Evolutionary conservation across 495 filamentous ascomycete genomes (phyloP).

Genomic region (Penicillium malachiteum): DNA sequence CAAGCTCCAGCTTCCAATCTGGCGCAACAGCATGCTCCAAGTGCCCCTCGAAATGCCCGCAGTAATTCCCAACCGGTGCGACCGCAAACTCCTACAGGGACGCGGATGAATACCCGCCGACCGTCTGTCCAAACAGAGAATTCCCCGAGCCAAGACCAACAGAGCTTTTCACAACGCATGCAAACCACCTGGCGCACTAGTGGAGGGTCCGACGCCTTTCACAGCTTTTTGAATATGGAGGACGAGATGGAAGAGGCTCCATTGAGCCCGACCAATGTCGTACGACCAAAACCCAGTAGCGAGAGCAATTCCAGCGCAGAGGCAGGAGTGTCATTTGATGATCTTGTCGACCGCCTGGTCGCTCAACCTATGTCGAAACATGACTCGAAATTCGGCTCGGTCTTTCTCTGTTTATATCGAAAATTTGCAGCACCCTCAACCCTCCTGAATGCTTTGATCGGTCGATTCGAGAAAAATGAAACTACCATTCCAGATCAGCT

Average conservation of each 20-base stretch:
- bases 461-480: conserved; percentile 68
- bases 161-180: conserved; percentile 34
- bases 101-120: conserved; percentile 35
- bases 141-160: conserved; percentile 31
- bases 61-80: conserved; percentile 46
- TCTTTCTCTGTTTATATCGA: conserved; percentile 92
- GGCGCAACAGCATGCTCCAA: conserved; percentile 33
- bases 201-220: conserved; percentile 43
- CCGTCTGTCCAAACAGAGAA: conserved; percentile 29
- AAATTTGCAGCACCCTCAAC: conserved; percentile 83
- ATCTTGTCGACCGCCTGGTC: conserved; percentile 83
- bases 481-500: conserved; percentile 61
- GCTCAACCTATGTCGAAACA: conserved; percentile 77
- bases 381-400: conserved; percentile 79
- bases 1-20: conserved; percentile 29
- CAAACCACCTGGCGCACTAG: conserved; percentile 44
- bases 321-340: conserved; percentile 73
- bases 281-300: conserved; percentile 34
- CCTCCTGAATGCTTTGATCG: conserved; percentile 70
- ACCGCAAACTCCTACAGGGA: conserved; percentile 42
- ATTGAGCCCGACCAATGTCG: conserved; percentile 31
- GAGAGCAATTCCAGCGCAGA: conserved; percentile 38
- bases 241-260: conserved; percentile 41
- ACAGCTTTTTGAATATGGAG: conserved; percentile 48
- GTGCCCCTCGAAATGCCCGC: conserved; percentile 43